Base-by-base conservation (phyloP, 768 basidiomycete species). In the Trametes villosa region DNA sequence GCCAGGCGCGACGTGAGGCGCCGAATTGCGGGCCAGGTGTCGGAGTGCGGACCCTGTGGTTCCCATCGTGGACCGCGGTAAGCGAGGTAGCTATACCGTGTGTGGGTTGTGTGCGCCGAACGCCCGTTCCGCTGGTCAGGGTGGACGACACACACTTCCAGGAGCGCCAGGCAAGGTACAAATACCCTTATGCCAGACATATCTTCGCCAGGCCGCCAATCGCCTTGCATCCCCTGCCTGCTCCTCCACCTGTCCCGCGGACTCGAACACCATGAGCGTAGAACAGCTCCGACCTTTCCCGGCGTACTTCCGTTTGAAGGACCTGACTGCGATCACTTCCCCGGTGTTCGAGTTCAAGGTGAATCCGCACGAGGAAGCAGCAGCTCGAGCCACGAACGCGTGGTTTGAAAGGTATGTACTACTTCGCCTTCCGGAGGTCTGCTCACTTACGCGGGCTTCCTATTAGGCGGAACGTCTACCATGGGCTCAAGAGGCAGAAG, bases 291-390 rank as follows among this genome's bases (percentile, higher is more conserved):
- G 71, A 51, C 48, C 72, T 26, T 74, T 77, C 42, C 76, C 76
- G 1, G 59, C 74, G 4, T 72, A 76, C 33, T 77, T 77, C 65
- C 68, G 68, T 52, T 72, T 77, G 20, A 66, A 70, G 53, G 75
- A 77, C 61, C 71, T 77, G 29, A 68, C 68, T 22, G 72, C 74
- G 34, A 74, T 77, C 29, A 75, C 76, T 29, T 70, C 72, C 26
- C 72, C 71, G 46, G 73, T 73, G 62, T 77, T 68, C 60, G 74
- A 77, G 55, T 67, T 77, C 63, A 72, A 71, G 60, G 66, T 72
- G 44, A 77, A 70, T 53, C 34, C 68, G 22, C 63, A 69, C 57
- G 70, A 76, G 66, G 70, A 70, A n/a, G 69, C 69, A 31, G 76
- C 76, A 12, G 75, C 77, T 59, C 65, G 60, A 0, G 66, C 59